Evolutionary conservation across 148 eudicot species (phyloP), one percentile per base, ranked within the genome.

Genomic region (Amaranthus cruentus): DNA sequence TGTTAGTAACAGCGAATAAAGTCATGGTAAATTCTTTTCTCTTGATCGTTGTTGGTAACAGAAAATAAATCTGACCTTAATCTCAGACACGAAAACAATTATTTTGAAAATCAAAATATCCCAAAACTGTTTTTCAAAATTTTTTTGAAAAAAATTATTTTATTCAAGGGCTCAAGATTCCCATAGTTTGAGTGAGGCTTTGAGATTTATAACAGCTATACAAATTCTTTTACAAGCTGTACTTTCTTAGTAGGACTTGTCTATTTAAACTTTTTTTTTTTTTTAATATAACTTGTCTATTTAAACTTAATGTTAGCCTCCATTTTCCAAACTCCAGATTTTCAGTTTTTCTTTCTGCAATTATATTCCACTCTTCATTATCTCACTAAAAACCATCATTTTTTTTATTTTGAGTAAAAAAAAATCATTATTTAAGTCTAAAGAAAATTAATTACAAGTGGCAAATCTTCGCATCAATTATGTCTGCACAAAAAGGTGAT

Each of bases 261-360:
- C 79, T 80, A 75, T 80, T 66, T 80, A 75, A 51, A 69, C 77
- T 69, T 78, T 63, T 6, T 61, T 12, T 61, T 12, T 18, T 18
- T 18, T 28, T 69, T 76, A 62, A 15, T 13, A 50, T 18, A 56
- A 51, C 55, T 53, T 51, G 38, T 21, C 5, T 42, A 70, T 3
- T 15, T 28, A 28, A 28, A 28, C 38, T 28, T 28, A 28, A 28
- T 2, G 38, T 18, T 6, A 28, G 0, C 55, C 21, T 58, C 21
- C 15, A 53, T 28, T 43, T 43, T 46, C 14, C 9, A 6, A 28
- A 38, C 48, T 0, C 2, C n/a, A 62, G 2, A 3, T 15, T 6
- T 38, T 50, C 10, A 3, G 7, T 43, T 7, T 8, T 51, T 62
- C 18, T 10, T 51, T 57, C 13, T 28, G 38, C 38, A 28, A 28